Base-by-base conservation (phyloP, 768 basidiomycete species). In the Daedaleopsis sinensis region DNA sequence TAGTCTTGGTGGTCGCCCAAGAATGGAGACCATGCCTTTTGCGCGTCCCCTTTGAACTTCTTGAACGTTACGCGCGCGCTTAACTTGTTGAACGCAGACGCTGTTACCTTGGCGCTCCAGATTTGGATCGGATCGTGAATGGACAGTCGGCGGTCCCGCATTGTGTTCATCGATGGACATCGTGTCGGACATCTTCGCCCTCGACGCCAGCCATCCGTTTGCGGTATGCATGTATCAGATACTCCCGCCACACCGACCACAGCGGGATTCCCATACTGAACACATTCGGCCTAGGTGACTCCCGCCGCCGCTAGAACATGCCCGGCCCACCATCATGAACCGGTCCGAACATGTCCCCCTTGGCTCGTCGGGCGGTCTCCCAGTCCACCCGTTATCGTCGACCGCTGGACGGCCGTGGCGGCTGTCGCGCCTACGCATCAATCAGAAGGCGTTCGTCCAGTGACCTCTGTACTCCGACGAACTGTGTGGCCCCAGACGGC, bases 381-480 rank as follows among this genome's bases (percentile, higher is more conserved):
- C 39, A 27, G 23, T 35, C 19, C 43, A 19, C 16, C 42, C 37
- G 24, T 50, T 46, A 55, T 54, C 58, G 42, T 38, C 51, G 42
- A 24, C 36, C 15, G 19, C 42, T 53, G 52, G 58, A 32, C 7
- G 36, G 27, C 12, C 37, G 21, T 24, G 13, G 23, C 53, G 27
- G 49, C 38, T 21, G 38, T 38, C 38, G 8, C 44, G 19, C 27
- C 23, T 39, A 6, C 27, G 35, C 54, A 61, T 55, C 59, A 55
- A 61, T 61, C 59, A 61, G 59, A 55, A 59, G 15, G 21, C 52
- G 36, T 43, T 7, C 52, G 12, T 42, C 12, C 38, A 32, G 27
- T 32, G 27, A 32, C 27, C 27, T 3, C 27, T 32, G 27, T 32
- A 32, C 27, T 32, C 27, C 27, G 27, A 32, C 27, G 27, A 32